Evolutionary conservation across 306 rosid species (phyloP).

Genomic region (Quercus ilex): DNA sequence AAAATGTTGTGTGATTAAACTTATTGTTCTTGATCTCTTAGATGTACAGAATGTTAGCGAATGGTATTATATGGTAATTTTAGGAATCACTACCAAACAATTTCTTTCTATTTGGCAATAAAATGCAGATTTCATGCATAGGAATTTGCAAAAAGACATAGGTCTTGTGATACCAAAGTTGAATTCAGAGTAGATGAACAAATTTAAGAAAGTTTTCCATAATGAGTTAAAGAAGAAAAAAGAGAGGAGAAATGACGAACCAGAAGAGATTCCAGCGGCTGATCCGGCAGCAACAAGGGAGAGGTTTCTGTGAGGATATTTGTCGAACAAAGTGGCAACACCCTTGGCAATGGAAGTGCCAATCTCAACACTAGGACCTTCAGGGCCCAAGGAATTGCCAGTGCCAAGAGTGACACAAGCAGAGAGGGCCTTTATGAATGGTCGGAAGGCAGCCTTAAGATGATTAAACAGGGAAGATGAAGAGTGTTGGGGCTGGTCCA

Average conservation of each 20-base stretch:
- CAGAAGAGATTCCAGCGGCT: constrained; percentile 94
- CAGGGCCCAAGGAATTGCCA: constrained; percentile 88
- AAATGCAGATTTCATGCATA: neutral
- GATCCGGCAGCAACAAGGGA: constrained; percentile 86
- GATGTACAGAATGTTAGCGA: neutral
- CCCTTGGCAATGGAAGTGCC: constrained; percentile 84
- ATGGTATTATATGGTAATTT: neutral
- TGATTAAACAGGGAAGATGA: constrained; percentile 20
- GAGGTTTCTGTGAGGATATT: constrained; percentile 38
- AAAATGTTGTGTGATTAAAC: no score
- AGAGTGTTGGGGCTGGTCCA: constrained; percentile 10
- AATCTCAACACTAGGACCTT: constrained; percentile 91
- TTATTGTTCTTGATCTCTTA: neutral
- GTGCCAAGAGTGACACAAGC: constrained; percentile 85
- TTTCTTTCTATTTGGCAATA: neutral
- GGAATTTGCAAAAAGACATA: neutral
- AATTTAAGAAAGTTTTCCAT: neutral
- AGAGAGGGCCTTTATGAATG: constrained; percentile 69
- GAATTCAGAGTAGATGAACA: neutral
- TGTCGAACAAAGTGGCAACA: constrained; percentile 44
- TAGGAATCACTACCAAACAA: neutral
- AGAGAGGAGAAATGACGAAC: constrained; percentile 23
- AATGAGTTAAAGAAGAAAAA: neutral
- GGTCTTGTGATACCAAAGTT: neutral
- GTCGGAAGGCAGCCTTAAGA: constrained; percentile 48